Percentiles rank a stretch among this genome's conserved stretches.
These are phyloP conservation scores for Quercus phellos DNA, from an alignment of 331 rosid genomes.

Conservation along the genomic window DNA sequence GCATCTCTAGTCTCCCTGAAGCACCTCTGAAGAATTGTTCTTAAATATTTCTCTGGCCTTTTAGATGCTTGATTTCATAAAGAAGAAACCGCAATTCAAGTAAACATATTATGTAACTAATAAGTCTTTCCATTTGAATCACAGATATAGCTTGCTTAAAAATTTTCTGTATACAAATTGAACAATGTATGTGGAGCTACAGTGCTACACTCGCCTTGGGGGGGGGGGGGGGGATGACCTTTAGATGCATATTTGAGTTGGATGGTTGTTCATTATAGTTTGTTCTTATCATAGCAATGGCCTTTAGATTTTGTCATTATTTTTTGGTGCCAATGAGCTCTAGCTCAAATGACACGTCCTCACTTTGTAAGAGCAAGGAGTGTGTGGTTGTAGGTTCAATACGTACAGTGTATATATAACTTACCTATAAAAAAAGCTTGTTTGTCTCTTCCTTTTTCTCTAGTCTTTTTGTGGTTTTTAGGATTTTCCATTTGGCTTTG, in stretches of 20 bases:
- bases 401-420: not conserved
- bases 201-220: too few species aligned
- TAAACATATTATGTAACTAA: not conserved
- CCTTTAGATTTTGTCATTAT: not conserved
- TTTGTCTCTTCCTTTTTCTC: not conserved
- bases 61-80: not conserved
- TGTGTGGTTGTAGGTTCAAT: not conserved
- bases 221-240: too few species aligned
- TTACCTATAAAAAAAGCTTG: not conserved
- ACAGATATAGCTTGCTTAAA: too few species aligned
- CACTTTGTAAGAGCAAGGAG: too few species aligned
- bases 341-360: too few species aligned
- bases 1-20: not conserved
- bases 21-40: not conserved
- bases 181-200: not conserved
- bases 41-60: not conserved
- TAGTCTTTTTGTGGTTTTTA: conserved; percentile 5
- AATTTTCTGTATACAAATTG: not conserved
- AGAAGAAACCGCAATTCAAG: not conserved
- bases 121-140: too few species aligned
- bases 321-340: too few species aligned
- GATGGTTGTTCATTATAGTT: not conserved
- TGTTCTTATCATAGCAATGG: not conserved
- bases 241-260: not conserved
- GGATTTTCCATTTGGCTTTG: conserved; percentile 6